Evolutionary conservation across 2,329 filamentous ascomycete species (phyloP), one percentile per base, ranked within the genome.

Genomic region (Hymenoscyphus salicellus): DNA sequence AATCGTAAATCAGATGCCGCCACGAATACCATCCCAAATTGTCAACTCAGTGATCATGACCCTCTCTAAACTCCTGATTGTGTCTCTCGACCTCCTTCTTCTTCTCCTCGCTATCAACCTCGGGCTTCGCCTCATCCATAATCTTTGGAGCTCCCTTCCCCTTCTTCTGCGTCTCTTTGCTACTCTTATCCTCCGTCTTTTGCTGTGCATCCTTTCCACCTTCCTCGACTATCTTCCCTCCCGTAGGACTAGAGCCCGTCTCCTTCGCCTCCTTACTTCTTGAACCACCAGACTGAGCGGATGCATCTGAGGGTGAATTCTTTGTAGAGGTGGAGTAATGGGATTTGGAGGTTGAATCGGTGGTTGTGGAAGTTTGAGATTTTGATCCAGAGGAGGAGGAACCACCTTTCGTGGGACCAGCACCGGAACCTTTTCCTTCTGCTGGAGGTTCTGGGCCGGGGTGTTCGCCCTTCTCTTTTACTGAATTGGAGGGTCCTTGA

Each of bases 71-170:
- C 0, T 87, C 83, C 68, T 66, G 68, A 65, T 88, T 88, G 71
- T 88, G 86, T 75, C 79, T 73, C 61, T 86, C 80, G 17, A 87
- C 85, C 75, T 87, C 84, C 55, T 77, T 77, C 73, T 82, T 78
- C 10, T 86, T 83, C 72, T 83, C 83, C 64, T 81, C 75, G 61
- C 64, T 70, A 3, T 61, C 57, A 30, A 69, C 67, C 49, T 77
- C 71, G 8, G 46, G 46, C 33, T 62, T 57, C 23, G 63, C 43
- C 5, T 66, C 62, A 30, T 60, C 32, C 43, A 65, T 41, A 14
- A 71, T 65, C 57, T 68, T 70, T 3, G 71, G 68, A 16, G 60
- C 33, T 17, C 63, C 65, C 33, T 71, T 70, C 58, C 72, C 72
- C 61, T 68, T 73, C 36, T 72, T 43, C 23, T 60, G 20, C 16